A percentile compares a stretch with the other conserved stretches of the same genome.
phyloP scores from a whole-genome alignment of 1,284 basidiomycete species.

The Fomitopsis betulina region DNA sequence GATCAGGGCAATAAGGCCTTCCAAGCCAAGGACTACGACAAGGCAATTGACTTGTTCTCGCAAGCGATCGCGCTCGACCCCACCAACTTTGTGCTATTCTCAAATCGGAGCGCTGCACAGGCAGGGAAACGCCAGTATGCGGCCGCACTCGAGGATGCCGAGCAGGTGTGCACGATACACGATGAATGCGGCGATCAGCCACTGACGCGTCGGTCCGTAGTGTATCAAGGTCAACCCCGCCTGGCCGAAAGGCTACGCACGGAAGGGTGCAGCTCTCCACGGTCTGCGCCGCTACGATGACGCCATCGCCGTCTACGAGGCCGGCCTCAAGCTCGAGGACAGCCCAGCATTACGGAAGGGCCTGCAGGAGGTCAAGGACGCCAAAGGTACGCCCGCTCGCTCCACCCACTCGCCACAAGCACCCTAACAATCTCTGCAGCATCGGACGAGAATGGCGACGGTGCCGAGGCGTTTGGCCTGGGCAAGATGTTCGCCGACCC shows the following conservation, averaged over 20 bases:
- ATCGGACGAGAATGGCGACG: conserved; percentile 37
- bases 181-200: neutral
- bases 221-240: conserved; percentile 76
- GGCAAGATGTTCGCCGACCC: conserved; percentile 87
- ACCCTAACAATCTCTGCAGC: conserved; percentile 23
- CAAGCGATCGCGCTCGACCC: conserved; percentile 85
- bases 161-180: conserved; percentile 58
- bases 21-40: conserved; percentile 88
- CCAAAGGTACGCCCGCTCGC: conserved; percentile 50
- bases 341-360: conserved; percentile 84
- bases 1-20: conserved; percentile 96
- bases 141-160: conserved; percentile 84
- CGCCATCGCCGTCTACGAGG: conserved; percentile 79
- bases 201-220: conserved; percentile 30
- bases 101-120: conserved; percentile 90
- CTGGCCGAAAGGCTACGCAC: conserved; percentile 90
- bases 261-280: conserved; percentile 95
- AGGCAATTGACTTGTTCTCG: conserved; percentile 83
- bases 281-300: conserved; percentile 78
- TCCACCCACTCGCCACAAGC: neutral
- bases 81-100: conserved; percentile 86
- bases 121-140: conserved; percentile 79
- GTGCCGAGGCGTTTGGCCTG: conserved; percentile 50
- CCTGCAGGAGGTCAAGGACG: conserved; percentile 80
- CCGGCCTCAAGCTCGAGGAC: conserved; percentile 78